Evolutionary conservation across 768 basidiomycete species (phyloP), one percentile per base, ranked within the genome.

Genomic region (Mycena haematopus): DNA sequence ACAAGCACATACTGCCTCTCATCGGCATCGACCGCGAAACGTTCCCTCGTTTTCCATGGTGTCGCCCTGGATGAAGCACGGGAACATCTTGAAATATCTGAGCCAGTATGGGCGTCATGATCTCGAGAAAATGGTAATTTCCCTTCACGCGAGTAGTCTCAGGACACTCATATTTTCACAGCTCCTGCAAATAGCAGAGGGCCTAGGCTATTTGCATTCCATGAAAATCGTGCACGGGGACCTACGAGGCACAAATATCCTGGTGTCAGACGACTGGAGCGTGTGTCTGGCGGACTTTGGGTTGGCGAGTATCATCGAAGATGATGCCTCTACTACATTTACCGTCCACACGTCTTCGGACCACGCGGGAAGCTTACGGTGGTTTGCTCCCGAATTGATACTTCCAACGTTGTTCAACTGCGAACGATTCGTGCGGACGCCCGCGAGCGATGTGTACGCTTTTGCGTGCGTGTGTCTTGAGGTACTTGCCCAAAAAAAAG

Each of bases 21-120:
- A 45, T 45, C 13, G 44, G 44, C n/a, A 22, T 24, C 22, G 44
- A 45, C 22, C 44, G 44, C 11, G 44, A 45, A 45, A 63, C 66
- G 6, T 74, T 74, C 52, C 68, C 2, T 54, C 63, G 13, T 63
- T 70, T 21, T 74, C 72, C 38, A 64, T 74, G 63, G 72, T 72
- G 19, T 71, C 73, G 3, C 72, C 72, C 14, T 73, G 71, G 71
- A 72, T 74, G 72, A 40, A 56, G 19, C 62, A 71, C 47, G 71
- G 73, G 2, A 72, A 68, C 22, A 58, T 73, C 24, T n/a, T 68
- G 7, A 56, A 65, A 33, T 69, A 67, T 54, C 58, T 69, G 35
- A 63, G 61, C 19, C 42, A 64, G 19, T 63, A 68, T 42, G 69
- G 69, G 6, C 56, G 53, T 5, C 47, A 52, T 1, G 59, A 68